Conservation (phyloP, 2,329 filamentous ascomycete genomes). For the Stachybotrys elegans region DNA sequence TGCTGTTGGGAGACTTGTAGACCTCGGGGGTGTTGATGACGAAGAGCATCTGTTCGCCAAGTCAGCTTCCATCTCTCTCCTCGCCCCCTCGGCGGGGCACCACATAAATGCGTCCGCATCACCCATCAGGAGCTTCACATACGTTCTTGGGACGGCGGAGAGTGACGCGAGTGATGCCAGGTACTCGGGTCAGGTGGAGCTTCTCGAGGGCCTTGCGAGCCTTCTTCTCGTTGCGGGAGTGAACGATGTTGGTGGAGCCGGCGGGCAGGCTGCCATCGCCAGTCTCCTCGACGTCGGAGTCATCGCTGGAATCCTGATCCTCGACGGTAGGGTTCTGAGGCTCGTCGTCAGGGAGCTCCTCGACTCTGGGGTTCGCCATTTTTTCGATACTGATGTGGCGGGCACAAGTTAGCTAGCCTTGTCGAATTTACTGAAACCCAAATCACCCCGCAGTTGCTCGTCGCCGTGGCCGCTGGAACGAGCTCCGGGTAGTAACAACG, state of each 20-base stretch:
- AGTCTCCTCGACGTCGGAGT: slow-evolving; percentile 75
- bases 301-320: slow-evolving; percentile 68
- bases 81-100: neutral
- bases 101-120: neutral
- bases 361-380: slow-evolving; percentile 97
- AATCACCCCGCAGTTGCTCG: no score
- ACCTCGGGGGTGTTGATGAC: slow-evolving; percentile 99
- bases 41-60: slow-evolving; percentile 75
- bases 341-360: slow-evolving; percentile 93
- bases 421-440: no score
- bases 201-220: slow-evolving; percentile 98
- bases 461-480: no score
- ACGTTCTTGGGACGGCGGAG: slow-evolving; percentile 98
- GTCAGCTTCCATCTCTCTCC: slow-evolving; percentile 15
- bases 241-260: slow-evolving; percentile 83
- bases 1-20: slow-evolving; percentile 98
- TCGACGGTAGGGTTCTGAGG: slow-evolving; percentile 75
- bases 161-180: slow-evolving; percentile 96
- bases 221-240: slow-evolving; percentile 99
- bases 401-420: slow-evolving; percentile 21
- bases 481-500: neutral
- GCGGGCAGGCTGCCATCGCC: slow-evolving; percentile 73
- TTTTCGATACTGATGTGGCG: slow-evolving; percentile 40
- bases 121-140: slow-evolving; percentile 41
- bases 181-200: slow-evolving; percentile 92